A percentile compares a stretch with the other conserved stretches of the same genome.
Conservation (phyloP, 1,284 basidiomycete genomes). For the Farysia itapuensis region DNA sequence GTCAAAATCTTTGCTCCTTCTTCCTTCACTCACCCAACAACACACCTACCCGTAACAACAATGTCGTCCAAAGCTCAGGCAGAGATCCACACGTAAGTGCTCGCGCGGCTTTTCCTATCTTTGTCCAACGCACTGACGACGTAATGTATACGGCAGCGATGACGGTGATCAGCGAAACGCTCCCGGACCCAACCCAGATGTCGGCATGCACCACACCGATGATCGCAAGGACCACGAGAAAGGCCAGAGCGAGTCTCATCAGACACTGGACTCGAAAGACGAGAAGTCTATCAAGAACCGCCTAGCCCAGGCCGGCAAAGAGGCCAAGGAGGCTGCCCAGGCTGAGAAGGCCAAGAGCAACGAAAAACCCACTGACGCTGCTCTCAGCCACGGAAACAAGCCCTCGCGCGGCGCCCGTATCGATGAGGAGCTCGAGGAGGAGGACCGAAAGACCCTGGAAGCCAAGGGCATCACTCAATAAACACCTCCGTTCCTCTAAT, state of each 20-base stretch:
- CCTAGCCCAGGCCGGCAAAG: conserved; percentile 51
- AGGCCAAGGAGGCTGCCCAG: conserved; percentile 38
- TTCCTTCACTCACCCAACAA: background rate
- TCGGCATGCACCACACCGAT: conserved; percentile 40
- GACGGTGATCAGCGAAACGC: conserved; percentile 48
- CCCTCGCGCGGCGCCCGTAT: conserved; percentile 68
- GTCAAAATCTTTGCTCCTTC: background rate
- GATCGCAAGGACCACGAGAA: conserved; percentile 47
- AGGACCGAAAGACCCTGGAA: conserved; percentile 56
- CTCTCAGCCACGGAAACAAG: conserved; percentile 65
- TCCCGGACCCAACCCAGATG: conserved; percentile 36
- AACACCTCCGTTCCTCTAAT: no score
- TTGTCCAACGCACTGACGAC: no score
- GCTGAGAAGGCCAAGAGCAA: conserved; percentile 32
- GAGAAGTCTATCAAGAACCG: conserved; percentile 55
- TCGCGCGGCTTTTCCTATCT: background rate
- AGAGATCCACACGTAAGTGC: conserved; percentile 38
- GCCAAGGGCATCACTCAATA: conserved; percentile 51
- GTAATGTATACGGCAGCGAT: conserved; percentile 15
- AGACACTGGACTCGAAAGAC: conserved; percentile 46
- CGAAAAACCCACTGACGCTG: conserved; percentile 36
- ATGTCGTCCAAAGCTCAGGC: conserved; percentile 38
- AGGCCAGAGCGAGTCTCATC: conserved; percentile 49
- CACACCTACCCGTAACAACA: background rate
- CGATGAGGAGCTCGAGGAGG: conserved; percentile 67